Evolutionary conservation across 768 basidiomycete species (phyloP).

Genomic region (Mycena indigotica): DNA sequence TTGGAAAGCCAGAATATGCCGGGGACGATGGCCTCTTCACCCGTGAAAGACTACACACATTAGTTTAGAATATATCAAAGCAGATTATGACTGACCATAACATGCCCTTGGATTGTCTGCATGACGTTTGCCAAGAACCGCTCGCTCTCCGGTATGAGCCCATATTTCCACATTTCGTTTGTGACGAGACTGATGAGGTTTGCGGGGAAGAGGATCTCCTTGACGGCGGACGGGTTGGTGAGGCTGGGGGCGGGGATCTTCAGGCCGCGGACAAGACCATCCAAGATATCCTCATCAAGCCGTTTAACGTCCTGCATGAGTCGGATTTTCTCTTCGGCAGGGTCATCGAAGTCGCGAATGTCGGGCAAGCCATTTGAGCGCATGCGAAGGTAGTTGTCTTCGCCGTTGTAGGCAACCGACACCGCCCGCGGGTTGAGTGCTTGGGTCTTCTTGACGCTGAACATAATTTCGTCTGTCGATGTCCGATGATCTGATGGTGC

Average conservation of each 20-base stretch:
- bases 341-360: constrained; percentile 79
- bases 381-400: constrained; percentile 70
- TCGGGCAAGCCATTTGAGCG: constrained; percentile 68
- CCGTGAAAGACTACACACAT: constrained; percentile 70
- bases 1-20: constrained; percentile 99
- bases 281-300: constrained; percentile 90
- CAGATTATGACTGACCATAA: constrained; percentile 75
- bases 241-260: constrained; percentile 92
- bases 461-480: constrained; percentile 77
- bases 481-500: constrained; percentile 65
- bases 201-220: constrained; percentile 98
- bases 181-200: constrained; percentile 96
- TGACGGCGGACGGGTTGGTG: constrained; percentile 89
- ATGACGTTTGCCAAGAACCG: constrained; percentile 98
- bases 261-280: constrained; percentile 85
- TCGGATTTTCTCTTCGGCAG: constrained; percentile 92
- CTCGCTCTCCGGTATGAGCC: constrained; percentile 94
- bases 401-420: constrained; percentile 85
- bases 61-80: constrained; percentile 2
- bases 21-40: constrained; percentile 94
- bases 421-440: constrained; percentile 79
- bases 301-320: constrained; percentile 89
- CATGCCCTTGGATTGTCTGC: constrained; percentile 96
- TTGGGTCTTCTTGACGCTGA: constrained; percentile 71
- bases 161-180: constrained; percentile 99